phyloP scores from a whole-genome alignment of 306 rosid genomes.

The Corylus americana region DNA sequence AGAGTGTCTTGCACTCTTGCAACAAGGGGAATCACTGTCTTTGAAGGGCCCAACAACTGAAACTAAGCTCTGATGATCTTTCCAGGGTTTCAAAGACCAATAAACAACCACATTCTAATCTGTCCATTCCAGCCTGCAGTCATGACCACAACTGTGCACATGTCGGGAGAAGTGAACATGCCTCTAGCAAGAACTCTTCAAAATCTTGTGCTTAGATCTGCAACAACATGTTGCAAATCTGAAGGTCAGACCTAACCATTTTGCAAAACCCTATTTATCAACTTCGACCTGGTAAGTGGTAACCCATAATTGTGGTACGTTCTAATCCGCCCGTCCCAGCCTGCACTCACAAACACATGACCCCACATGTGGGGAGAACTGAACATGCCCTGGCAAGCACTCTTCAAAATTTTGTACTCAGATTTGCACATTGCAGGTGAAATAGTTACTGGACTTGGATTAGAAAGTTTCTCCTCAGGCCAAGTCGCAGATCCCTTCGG shows the following conservation, averaged over 20 bases:
- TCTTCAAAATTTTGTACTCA: slow-evolving; percentile 70
- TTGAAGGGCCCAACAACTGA: slow-evolving; percentile 20
- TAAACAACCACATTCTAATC: slow-evolving; percentile 59
- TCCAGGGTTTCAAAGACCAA: slow-evolving; percentile 38
- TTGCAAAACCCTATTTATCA: slow-evolving; percentile 24
- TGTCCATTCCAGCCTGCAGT: slow-evolving; percentile 76
- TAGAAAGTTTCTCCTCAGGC: slow-evolving; percentile 69
- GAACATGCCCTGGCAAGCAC: slow-evolving; percentile 67
- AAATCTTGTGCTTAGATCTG: slow-evolving; percentile 63
- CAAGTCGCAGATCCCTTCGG: slow-evolving; percentile 75
- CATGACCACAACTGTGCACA: slow-evolving; percentile 69
- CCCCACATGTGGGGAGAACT: slow-evolving; percentile 75
- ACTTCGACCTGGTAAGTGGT: slow-evolving; percentile 56
- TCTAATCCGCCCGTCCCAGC: slow-evolving; percentile 77
- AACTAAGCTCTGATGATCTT: slow-evolving; percentile 9
- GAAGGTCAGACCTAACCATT: neutral
- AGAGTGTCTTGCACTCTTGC: slow-evolving; percentile 22
- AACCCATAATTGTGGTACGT: slow-evolving; percentile 75
- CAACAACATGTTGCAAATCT: neutral
- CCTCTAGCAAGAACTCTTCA: slow-evolving; percentile 66
- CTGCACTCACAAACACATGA: slow-evolving; percentile 73
- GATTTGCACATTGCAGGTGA: slow-evolving; percentile 57
- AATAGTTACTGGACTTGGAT: slow-evolving; percentile 36
- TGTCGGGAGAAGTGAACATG: slow-evolving; percentile 55
- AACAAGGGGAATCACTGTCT: slow-evolving; percentile 19